Base-by-base conservation (phyloP, 2,329 filamentous ascomycete genomes). In the Escovopsis sp. region DNA sequence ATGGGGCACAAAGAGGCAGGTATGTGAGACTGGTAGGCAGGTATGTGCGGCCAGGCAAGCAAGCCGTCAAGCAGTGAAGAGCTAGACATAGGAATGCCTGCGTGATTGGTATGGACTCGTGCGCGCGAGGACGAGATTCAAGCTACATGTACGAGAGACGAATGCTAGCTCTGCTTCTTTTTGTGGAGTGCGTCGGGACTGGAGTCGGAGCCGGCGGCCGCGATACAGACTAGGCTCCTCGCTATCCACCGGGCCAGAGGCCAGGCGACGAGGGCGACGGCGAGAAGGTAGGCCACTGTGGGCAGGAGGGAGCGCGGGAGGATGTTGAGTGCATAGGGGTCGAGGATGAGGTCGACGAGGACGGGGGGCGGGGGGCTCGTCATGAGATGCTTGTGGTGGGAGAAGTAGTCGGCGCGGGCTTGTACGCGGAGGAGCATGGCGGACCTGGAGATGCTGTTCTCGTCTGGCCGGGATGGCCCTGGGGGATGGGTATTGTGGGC, bases 351-450 rank as follows among this genome's bases (percentile, higher is more conserved):
- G 47, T 98, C 88, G 35, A 79, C 79, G 35, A 75, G 62, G 4
- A 96, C 85, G 1, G 76, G 72, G 2, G 78, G 77, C 12, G 83
- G 79, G 12, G 83, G 79, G 41, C 67, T 49, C 33, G 63, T 57
- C 88, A 96, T 96, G 48, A 94, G 68, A 2, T 68, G 68, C 41
- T 63, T 57, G 51, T 94, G 70, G 39, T 74, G 67, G 10, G 82
- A 80, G 56, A 82, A 92, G 62, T 88, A 98, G 48, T 92, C 84
- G 32, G 90, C 86, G 15, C 78, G 74, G 12, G 86, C 73, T 42
- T 70, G 66, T 35, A 96, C 64, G 42, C 74, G 79, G 3, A 96
- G 69, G 37, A 93, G 72, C 7, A 90, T 63, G 21, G 74, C 49
- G 1, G 78, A 79, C 17, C 58, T 21, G 47, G 14, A 41, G 44